Base-by-base conservation (phyloP, 2,329 filamentous ascomycete species). In the Hymenoscyphus repandus region DNA sequence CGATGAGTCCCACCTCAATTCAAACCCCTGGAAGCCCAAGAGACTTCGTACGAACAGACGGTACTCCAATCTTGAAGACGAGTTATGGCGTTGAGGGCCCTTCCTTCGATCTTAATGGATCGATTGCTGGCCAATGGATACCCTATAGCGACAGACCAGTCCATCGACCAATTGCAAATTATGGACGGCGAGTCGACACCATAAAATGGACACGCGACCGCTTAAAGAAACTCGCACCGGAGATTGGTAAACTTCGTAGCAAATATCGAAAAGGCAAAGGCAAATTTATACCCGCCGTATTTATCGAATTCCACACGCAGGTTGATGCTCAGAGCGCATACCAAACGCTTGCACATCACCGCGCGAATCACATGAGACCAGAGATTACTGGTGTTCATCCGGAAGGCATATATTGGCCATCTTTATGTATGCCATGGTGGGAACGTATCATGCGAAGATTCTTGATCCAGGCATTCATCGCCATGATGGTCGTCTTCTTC, bases 361-460 rank as follows among this genome's bases (percentile, higher is more conserved):
- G 80, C 45, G 74, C 79, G 40, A 68, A 83, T 31, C 80, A 82
- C 58, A 83, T 87, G 76, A 72, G 77, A 38, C 82, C 82, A 0
- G 77, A 83, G 6, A 83, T 79, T 60, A 79, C 81, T 45, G 83
- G 83, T 13, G 69, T 86, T 41, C 72, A 73, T 40, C 83, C 83
- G 0, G 69, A 70, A 9, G 82, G 86, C 59, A 74, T 87, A 32
- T 77, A 85, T 60, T 87, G 83, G 83, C 68, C 70, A n/a, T 85
- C 85, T 60, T 67, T 87, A 38, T 74, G 75, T 22, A 80, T 86
- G 61, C 77, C 74, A 54, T 78, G 80, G 81, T 78, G 77, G 76
- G 74, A 82, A 64, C 69, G 79, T 53, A 71, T 85, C 57, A 62
- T 85, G 59, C 73, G 79, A 53, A 68, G 77, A 62, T 68, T 75